These are phyloP conservation scores for Colletotrichum nymphaeae DNA, from an alignment of 2,329 filamentous ascomycete genomes.

Conservation along the genomic window DNA sequence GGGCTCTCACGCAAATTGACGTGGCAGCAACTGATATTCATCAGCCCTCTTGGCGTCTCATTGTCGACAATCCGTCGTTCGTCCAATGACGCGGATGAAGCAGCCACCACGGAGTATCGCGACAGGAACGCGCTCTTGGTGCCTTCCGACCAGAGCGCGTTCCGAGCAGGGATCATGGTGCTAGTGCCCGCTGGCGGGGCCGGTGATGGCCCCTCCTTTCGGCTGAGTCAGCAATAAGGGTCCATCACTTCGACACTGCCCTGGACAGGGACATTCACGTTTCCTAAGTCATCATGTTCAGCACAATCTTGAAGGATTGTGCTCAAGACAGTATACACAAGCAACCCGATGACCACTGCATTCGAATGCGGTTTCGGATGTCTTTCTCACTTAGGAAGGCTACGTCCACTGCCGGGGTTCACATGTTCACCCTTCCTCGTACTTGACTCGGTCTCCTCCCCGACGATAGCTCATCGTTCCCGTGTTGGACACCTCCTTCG, in stretches of 20 bases:
- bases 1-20: not conserved
- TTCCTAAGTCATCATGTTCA: not conserved
- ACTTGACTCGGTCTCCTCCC: not conserved
- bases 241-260: no score
- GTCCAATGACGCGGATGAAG: not conserved
- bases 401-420: not conserved
- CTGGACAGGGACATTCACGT: not conserved
- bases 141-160: not conserved
- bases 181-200: not conserved
- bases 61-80: not conserved
- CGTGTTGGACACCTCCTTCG: not conserved
- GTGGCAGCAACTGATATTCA: not conserved
- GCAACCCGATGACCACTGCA: conserved; percentile 14
- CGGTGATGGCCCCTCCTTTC: not conserved
- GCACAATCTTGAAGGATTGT: not conserved
- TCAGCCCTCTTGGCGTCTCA: not conserved
- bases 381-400: not conserved
- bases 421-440: not conserved
- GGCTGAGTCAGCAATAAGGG: not conserved
- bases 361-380: not conserved
- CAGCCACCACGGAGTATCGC: not conserved
- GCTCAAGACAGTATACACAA: conserved; percentile 1
- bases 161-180: not conserved
- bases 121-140: not conserved
- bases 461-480: not conserved